These are phyloP conservation scores for Phytophthora gonapodyides DNA, from an alignment of 352 stramenopile genomes.

Conservation along the genomic window DNA sequence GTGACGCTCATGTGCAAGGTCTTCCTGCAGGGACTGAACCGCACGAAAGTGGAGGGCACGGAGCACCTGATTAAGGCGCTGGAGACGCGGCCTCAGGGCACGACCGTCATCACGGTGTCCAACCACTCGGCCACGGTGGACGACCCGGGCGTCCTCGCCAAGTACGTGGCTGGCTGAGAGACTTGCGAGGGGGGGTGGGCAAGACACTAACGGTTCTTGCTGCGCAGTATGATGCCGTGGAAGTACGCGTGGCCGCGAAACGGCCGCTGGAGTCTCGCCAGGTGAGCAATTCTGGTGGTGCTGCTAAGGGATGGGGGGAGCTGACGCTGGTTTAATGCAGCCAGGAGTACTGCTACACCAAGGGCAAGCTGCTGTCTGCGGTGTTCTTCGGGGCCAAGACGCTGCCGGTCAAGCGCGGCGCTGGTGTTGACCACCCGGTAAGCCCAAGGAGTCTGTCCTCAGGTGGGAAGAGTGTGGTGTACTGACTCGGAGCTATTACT, in stretches of 20 bases:
- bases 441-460: not conserved
- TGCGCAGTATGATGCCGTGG: constrained; percentile 74
- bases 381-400: constrained; percentile 78
- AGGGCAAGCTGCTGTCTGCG: constrained; percentile 50
- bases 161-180: constrained; percentile 40
- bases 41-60: constrained; percentile 44
- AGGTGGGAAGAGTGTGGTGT: not conserved
- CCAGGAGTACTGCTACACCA: constrained; percentile 86
- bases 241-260: constrained; percentile 58
- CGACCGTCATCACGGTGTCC: constrained; percentile 79
- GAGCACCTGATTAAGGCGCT: constrained; percentile 54
- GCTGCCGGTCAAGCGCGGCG: constrained; percentile 73
- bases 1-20: constrained; percentile 62
- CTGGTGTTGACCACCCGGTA: constrained; percentile 65
- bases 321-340: constrained; percentile 30
- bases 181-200: not conserved
- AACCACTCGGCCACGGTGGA: constrained; percentile 88
- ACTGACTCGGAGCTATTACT: not conserved
- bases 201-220: constrained; percentile 3
- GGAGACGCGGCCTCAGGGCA: constrained; percentile 46
- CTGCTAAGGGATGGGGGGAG: not conserved
- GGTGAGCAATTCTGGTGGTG: constrained; percentile 42
- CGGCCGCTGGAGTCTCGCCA: constrained; percentile 76
- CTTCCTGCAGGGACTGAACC: constrained; percentile 60
- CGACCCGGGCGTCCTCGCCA: constrained; percentile 69